Evolutionary conservation across 164 flowering plant species (phyloP), one percentile per base, ranked within the genome.

Genomic region (Protea cynaroides): DNA sequence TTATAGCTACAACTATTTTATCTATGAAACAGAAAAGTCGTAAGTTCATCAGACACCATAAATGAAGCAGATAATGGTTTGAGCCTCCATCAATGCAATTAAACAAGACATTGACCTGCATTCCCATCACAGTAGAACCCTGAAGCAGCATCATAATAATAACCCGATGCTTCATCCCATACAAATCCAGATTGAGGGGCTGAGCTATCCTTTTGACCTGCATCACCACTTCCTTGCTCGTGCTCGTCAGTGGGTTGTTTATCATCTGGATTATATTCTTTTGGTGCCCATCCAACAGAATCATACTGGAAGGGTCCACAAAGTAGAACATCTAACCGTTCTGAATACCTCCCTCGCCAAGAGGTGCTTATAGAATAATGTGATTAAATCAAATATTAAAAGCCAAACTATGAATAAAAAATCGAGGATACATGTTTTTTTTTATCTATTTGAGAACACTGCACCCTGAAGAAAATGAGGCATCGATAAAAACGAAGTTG

Each of bases 111-210:
- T 71, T 58, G 25, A 91, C 99, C 99, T 78, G 97, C 77, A 73
- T 86, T 87, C 61, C 92, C 90, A 74, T 95, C 99, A 75, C 88
- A 95, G 74, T 95, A 95, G 75, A 89, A 95, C 14, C 99, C 99
- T 71, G 99, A 95, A 72, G 97, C 71, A 62, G 99, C 92, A 87
- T 95, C 97, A 76, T 86, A 95, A 72, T 95, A 95, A 78, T 95
- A 95, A 62, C 99, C 97, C 71, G 99, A 95, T 72, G 97, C 90
- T 73, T 92, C 99, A 84, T 95, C 97, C 99, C 99, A 92, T 25
- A 92, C 97, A 82, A 92, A 95, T 8, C 97, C 99, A 65, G 97
- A 85, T 63, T 88, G 94, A 25, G 84, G 85, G 50, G 90, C 95
- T 49, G 82, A 77, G 64, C 83, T 76, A 70, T 76, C 80, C 50